A percentile compares a stretch with the other conserved stretches of the same genome.
phyloP scores from a whole-genome alignment of 225 moss, liverwort and hornwort species.

The Takakia lepidozioides region DNA sequence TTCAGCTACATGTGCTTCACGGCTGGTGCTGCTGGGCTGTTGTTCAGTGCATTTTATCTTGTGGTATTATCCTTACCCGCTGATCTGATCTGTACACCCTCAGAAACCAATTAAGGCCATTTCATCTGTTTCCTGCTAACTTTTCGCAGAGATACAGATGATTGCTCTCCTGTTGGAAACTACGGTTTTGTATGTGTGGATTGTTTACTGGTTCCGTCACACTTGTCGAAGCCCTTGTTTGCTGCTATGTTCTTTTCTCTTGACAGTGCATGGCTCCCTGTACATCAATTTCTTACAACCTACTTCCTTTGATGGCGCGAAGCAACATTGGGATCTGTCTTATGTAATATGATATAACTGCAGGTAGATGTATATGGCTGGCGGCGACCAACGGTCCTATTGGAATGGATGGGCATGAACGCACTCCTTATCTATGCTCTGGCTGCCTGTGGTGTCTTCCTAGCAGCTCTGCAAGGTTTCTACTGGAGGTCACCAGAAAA shows the following conservation, averaged over 20 bases:
- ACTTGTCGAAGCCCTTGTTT: too few relatives aligned
- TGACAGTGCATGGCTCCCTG: too few relatives aligned
- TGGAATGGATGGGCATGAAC: constrained; percentile 59
- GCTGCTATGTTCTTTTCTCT: too few relatives aligned
- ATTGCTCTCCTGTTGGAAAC: too few relatives aligned
- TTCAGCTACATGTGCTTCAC: constrained; percentile 57
- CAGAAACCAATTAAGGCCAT: not conserved
- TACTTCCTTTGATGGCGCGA: too few relatives aligned
- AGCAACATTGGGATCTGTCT: not conserved
- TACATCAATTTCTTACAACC: too few relatives aligned
- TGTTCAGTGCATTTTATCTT: constrained; percentile 42
- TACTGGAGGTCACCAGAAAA: constrained; percentile 37
- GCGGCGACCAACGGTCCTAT: constrained; percentile 25
- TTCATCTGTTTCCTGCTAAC: not conserved
- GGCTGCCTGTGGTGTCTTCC: constrained; percentile 38
- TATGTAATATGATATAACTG: not conserved
- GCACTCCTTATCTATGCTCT: constrained; percentile 53
- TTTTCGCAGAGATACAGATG: too few relatives aligned
- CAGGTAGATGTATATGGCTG: constrained; percentile 26
- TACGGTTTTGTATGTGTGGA: too few relatives aligned
- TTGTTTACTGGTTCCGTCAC: too few relatives aligned
- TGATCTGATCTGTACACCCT: too few relatives aligned
- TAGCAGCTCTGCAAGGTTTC: constrained; percentile 42
- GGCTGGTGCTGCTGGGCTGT: constrained; percentile 45
- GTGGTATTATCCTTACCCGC: constrained; percentile 18